Percentiles rank a stretch among this genome's conserved stretches.
These are phyloP conservation scores for Coprinellus aureogranulatus DNA, from an alignment of 768 basidiomycete species.

Conservation along the genomic window DNA sequence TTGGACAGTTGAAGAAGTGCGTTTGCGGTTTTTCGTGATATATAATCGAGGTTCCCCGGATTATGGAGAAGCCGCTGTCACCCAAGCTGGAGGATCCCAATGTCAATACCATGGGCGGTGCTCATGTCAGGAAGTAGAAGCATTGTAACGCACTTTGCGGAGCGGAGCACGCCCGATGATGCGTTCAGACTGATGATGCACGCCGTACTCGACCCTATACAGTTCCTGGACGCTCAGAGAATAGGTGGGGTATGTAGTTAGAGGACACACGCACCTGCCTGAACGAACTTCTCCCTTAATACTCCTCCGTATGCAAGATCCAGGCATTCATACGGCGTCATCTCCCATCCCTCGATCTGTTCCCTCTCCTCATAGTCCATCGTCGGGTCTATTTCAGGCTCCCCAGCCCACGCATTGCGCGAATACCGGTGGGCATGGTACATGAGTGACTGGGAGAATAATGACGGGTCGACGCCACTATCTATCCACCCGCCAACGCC, in stretches of 20 bases:
- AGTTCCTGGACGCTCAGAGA: not conserved
- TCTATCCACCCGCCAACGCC: slow-evolving; percentile 93
- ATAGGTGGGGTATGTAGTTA: slow-evolving; percentile 13
- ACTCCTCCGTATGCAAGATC: slow-evolving; percentile 72
- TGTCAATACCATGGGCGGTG: no score
- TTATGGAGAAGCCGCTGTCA: slow-evolving; percentile 75
- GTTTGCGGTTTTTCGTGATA: slow-evolving; percentile 51
- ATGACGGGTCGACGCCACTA: slow-evolving; percentile 78
- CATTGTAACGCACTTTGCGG: slow-evolving; percentile 58
- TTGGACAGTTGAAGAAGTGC: slow-evolving; percentile 58
- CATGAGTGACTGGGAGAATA: slow-evolving; percentile 91
- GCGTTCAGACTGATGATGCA: slow-evolving; percentile 74
- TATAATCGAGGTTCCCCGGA: slow-evolving; percentile 64
- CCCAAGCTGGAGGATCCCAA: no score
- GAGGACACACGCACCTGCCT: slow-evolving; percentile 60
- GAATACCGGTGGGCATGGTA: slow-evolving; percentile 77
- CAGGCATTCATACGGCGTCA: slow-evolving; percentile 69
- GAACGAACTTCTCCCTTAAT: slow-evolving; percentile 60
- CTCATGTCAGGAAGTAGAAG: no score
- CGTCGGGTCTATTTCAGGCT: slow-evolving; percentile 78
- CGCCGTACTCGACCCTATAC: slow-evolving; percentile 81
- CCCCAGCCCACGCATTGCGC: slow-evolving; percentile 73
- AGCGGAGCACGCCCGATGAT: slow-evolving; percentile 68
- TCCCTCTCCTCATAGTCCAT: slow-evolving; percentile 68
- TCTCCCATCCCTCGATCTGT: slow-evolving; percentile 72